phyloP scores from a whole-genome alignment of 2,329 filamentous ascomycete species.

The Blastomyces emzantsi region DNA sequence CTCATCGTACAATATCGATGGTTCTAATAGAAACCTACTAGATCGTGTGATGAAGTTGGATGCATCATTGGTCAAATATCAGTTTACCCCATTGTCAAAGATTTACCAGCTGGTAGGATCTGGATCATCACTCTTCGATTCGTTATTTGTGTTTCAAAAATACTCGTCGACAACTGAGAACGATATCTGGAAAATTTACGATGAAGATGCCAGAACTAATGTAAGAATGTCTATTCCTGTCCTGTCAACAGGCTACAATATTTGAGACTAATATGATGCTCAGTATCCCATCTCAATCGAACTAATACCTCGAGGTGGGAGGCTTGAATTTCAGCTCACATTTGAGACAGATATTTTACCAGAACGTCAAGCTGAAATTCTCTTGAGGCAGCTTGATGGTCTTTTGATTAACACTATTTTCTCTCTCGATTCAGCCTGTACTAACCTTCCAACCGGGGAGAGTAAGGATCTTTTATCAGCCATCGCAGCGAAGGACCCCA shows the following conservation, averaged over 20 bases:
- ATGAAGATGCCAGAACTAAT: conserved; percentile 62
- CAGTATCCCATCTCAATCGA: conserved; percentile 72
- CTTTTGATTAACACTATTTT: conserved; percentile 52
- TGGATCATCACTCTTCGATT: conserved; percentile 66
- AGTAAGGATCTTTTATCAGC: conserved; percentile 47
- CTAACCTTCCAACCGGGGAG: conserved; percentile 30
- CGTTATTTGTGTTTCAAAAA: conserved; percentile 75
- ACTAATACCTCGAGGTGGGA: conserved; percentile 49
- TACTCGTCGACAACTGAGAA: conserved; percentile 23
- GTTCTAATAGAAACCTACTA: conserved; percentile 51
- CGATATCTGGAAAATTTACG: conserved; percentile 49
- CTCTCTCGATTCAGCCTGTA: conserved; percentile 35
- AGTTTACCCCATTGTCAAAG: conserved; percentile 60
- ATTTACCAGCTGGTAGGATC: conserved; percentile 64
- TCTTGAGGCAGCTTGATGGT: conserved; percentile 64
- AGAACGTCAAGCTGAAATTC: conserved; percentile 52
- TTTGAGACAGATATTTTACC: conserved; percentile 59
- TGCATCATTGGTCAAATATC: conserved; percentile 55
- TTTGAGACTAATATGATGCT: conserved; percentile 13
- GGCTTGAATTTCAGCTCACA: conserved; percentile 56
- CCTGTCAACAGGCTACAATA: neutral
- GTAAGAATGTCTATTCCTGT: conserved; percentile 23
- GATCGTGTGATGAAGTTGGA: conserved; percentile 57
- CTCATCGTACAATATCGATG: conserved; percentile 49
- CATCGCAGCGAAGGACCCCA: conserved; percentile 50